A percentile compares a stretch with the other conserved stretches of the same genome.
Conservation (phyloP, 345 rosid species). For the Bruguiera sexangula region DNA sequence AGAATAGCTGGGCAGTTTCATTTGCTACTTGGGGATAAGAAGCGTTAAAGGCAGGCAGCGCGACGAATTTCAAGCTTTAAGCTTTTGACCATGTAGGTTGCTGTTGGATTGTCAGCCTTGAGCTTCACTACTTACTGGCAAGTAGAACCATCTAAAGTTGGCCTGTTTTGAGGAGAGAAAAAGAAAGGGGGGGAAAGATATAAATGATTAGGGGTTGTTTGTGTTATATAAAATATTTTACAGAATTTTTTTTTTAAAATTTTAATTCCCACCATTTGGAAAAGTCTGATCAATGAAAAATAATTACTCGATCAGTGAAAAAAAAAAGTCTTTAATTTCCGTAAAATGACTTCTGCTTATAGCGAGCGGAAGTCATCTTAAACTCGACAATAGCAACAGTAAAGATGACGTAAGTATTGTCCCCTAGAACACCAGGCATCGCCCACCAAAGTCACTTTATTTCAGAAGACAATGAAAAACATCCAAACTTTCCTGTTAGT, state of each 20-base stretch:
- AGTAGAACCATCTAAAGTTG: constrained; percentile 34
- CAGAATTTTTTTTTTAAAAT: no score
- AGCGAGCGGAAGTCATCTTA: neutral
- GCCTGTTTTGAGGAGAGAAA: constrained; percentile 34
- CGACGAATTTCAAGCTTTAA: neutral
- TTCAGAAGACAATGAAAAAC: constrained; percentile 21
- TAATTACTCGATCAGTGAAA: no score
- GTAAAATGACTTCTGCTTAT: no score
- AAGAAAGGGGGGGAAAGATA: constrained; percentile 8
- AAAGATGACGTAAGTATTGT: constrained; percentile 45
- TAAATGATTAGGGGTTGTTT: neutral
- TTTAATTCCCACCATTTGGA: no score
- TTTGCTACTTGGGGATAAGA: constrained; percentile 11
- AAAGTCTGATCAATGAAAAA: no score
- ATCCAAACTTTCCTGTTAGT: neutral
- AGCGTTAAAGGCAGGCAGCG: constrained; percentile 21
- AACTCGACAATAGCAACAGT: constrained; percentile 20
- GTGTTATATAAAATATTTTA: no score
- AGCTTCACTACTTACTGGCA: constrained; percentile 14
- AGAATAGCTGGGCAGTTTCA: no score
- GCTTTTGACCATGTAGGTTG: neutral
- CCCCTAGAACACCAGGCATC: constrained; percentile 43
- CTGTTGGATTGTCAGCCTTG: constrained; percentile 21
- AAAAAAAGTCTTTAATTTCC: no score
- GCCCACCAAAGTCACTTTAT: constrained; percentile 35